Evolutionary conservation across 331 rosid species (phyloP), one percentile per base, ranked within the genome.

Genomic region (Phaseolus coccineus): DNA sequence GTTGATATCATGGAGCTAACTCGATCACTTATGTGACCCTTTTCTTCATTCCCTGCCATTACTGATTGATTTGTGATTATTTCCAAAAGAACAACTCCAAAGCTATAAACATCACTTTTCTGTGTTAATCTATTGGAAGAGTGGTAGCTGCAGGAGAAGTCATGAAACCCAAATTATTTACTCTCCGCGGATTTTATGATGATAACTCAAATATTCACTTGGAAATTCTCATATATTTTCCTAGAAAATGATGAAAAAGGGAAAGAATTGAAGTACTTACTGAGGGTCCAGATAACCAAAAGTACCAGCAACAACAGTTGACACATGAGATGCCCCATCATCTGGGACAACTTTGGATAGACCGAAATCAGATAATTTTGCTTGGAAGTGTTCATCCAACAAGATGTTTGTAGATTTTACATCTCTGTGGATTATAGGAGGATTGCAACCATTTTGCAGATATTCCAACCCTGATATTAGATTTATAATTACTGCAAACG

Each of bases 81-180:
- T 74, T 90, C 87, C 64, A 88, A 46, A 13, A 83, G 57, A 44
- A 87, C 87, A 15, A 91, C 83, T n/a, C 91, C 91, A 57, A 83
- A 89, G 70, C 90, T 83, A 67, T 85, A 91, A 27, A 89, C 85
- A 61, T 91, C 92, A 69, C 94, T 91, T 78, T 88, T 89, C 75
- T 84, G 87, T 3, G 80, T 81, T 39, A 88, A 53, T 77, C 82
- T 52, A 58, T 63, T 77, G 48, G 89, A 57, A 65, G 3, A 25
- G 25, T 9, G 51, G 65, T 85, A 90, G 58, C 89, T 90, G 71
- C 44, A 71, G 33, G n/a, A 13, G n/a, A 58, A 69, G 80, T 1
- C 24, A 76, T 22, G 30, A 5, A 27, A 9, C 28, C 48, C 50
- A 61, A 2, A 47, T 56, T 10, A 37, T 65, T n/a, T 37, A 37